phyloP scores from a whole-genome alignment of 164 flowering plant genomes.

The Magnolia officinalis region DNA sequence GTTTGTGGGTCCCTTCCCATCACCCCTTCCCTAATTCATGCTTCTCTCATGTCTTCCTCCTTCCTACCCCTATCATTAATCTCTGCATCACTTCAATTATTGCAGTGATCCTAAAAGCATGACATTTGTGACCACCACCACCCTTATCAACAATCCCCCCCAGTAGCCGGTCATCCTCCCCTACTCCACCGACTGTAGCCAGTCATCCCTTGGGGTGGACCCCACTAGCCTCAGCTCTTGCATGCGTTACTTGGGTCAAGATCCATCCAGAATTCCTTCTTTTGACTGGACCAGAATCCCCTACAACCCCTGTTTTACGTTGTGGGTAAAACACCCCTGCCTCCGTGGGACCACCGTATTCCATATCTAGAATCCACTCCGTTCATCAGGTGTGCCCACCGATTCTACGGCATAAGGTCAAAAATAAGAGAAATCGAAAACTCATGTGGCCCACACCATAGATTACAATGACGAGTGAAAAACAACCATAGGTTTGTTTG shows the following conservation, averaged over 20 bases:
- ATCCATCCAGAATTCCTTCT: too few relatives aligned
- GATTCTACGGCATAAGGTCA: too few relatives aligned
- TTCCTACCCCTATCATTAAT: constrained; percentile 54
- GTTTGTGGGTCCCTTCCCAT: constrained; percentile 4
- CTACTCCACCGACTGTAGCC: background rate
- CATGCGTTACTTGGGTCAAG: background rate
- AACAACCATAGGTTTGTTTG: too few relatives aligned
- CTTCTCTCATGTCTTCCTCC: constrained; percentile 25
- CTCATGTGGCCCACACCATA: too few relatives aligned
- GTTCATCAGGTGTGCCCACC: too few relatives aligned
- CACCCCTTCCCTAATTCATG: constrained; percentile 17
- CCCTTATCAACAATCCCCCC: constrained; percentile 2
- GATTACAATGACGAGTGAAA: too few relatives aligned
- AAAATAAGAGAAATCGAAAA: too few relatives aligned
- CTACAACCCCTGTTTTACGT: too few relatives aligned
- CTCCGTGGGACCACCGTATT: too few relatives aligned
- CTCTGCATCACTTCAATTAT: constrained; percentile 79
- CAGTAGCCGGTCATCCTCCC: background rate
- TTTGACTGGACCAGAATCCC: too few relatives aligned
- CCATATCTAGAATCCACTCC: too few relatives aligned
- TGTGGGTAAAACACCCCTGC: too few relatives aligned
- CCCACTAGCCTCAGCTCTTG: background rate
- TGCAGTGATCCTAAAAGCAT: constrained; percentile 87
- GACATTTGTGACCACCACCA: constrained; percentile 51
- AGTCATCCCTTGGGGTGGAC: background rate